These are phyloP conservation scores for Pinus taeda DNA, from an alignment of 75 land plant genomes.

Conservation along the genomic window DNA sequence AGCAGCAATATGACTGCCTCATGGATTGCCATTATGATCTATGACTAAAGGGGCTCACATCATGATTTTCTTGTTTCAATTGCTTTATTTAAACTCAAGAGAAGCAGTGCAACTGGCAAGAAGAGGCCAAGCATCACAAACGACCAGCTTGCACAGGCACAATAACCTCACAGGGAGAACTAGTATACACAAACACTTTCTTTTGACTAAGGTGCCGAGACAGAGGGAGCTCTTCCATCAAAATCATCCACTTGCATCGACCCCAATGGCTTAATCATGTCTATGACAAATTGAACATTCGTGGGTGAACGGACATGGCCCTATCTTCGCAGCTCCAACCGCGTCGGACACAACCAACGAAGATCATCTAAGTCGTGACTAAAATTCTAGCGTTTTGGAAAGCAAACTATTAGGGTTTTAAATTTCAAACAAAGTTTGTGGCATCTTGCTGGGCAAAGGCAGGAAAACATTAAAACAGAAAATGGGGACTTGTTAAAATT, in stretches of 20 bases:
- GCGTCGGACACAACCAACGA: neutral
- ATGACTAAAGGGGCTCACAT: too few relatives aligned
- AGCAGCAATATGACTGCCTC: too few relatives aligned
- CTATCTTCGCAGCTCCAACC: neutral
- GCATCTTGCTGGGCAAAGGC: neutral
- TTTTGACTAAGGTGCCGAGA: too few relatives aligned
- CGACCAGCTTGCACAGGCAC: too few relatives aligned
- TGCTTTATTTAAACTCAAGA: too few relatives aligned
- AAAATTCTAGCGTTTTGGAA: neutral
- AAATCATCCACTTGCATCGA: neutral
- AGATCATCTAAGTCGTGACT: neutral
- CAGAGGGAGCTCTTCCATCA: neutral
- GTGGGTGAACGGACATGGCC: neutral
- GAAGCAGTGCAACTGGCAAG: too few relatives aligned
- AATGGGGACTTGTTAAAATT: neutral
- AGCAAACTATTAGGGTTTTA: too few relatives aligned
- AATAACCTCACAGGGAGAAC: too few relatives aligned
- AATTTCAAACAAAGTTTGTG: neutral
- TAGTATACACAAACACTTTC: too few relatives aligned
- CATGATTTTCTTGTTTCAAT: too few relatives aligned
- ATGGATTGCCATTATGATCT: too few relatives aligned
- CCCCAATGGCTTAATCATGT: neutral
- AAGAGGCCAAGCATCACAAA: too few relatives aligned
- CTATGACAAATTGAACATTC: neutral
- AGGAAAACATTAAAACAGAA: neutral